Evolutionary conservation across 257 asterid genomes (phyloP), one percentile per base, ranked within the genome.

Genomic region (Petrea volubilis): DNA sequence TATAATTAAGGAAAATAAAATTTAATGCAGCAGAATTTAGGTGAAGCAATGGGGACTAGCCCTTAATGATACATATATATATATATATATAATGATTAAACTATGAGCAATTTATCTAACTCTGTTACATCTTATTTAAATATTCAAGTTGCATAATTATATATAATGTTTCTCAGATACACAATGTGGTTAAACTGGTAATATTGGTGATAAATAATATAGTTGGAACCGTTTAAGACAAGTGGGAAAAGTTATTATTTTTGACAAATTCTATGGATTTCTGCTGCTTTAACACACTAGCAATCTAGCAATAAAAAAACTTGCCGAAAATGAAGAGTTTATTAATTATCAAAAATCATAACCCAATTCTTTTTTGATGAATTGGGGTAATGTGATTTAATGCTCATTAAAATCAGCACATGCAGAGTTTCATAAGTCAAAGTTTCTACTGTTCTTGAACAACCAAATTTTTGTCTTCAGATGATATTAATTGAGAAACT

Each of bases 401-500:
- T 74, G 78, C 24, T 52, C 64, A 47, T 75, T 68, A 77, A 76
- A 52, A 52, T 34, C 73, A 17, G 68, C 82, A 81, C 82, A 81
- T 81, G 85, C 68, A 56, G 34, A 59, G 68, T 38, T 69, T 33
- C 75, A 29, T 2, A 31, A 40, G 78, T 67, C 81, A 75, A 66
- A 59, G 41, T 70, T 24, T 38, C 31, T 36, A 33, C 49, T 56
- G 73, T 40, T 23, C 27, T 34, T 38, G 50, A 34, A 27, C 43
- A 50, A 60, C 28, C 6, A 14, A 12, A 3, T 27, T 60, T 70
- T 36, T 55, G 52, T 61, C 44, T 61, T 63, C 50, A 60, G 49
- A 71, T 67, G 38, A 47, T 31, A 31, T 7, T 31, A 31, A 31
- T 31, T 31, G 38, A 31, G 38, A 7, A 31, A 7, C 38, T 31